Evolutionary conservation across 139 green algal genomes (phyloP).

Genomic region (Chlamydomonas schloesseri): DNA sequence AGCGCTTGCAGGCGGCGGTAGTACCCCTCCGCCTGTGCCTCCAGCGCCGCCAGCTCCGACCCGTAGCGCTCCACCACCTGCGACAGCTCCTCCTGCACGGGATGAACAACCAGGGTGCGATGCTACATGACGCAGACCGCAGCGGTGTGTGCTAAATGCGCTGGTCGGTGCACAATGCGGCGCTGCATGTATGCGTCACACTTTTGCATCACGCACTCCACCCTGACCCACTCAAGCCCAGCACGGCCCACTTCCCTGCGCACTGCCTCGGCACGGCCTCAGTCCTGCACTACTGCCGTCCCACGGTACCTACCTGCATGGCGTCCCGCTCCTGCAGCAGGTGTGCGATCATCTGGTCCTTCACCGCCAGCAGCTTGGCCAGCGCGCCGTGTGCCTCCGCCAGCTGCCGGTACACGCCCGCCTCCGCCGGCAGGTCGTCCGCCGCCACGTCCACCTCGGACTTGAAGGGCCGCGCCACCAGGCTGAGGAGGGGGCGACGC

Average conservation of each 20-base stretch:
- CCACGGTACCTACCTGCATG: background rate
- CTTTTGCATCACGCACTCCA: too few species aligned
- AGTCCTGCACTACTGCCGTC: too few species aligned
- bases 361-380: constrained; percentile 32
- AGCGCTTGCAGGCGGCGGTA: constrained; percentile 6
- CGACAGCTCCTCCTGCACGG: constrained; percentile 27
- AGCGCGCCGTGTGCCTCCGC: background rate
- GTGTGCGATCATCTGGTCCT: constrained; percentile 38
- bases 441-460: constrained; percentile 26
- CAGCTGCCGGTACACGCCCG: constrained; percentile 4
- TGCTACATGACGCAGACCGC: background rate
- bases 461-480: constrained; percentile 10
- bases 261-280: too few species aligned
- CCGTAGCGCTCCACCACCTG: constrained; percentile 33
- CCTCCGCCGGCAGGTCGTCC: constrained; percentile 30
- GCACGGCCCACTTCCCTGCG: too few species aligned
- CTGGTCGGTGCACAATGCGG: too few species aligned
- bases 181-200: too few species aligned
- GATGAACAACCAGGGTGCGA: background rate
- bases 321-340: constrained; percentile 29
- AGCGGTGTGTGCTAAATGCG: too few species aligned
- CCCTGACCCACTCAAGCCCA: too few species aligned
- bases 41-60: constrained; percentile 25
- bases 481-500: background rate
- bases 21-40: constrained; percentile 23